Percentiles rank a stretch among this genome's conserved stretches.
These are phyloP conservation scores for Candida michaelii DNA, from an alignment of 805 yeast genomes.

Conservation along the genomic window DNA sequence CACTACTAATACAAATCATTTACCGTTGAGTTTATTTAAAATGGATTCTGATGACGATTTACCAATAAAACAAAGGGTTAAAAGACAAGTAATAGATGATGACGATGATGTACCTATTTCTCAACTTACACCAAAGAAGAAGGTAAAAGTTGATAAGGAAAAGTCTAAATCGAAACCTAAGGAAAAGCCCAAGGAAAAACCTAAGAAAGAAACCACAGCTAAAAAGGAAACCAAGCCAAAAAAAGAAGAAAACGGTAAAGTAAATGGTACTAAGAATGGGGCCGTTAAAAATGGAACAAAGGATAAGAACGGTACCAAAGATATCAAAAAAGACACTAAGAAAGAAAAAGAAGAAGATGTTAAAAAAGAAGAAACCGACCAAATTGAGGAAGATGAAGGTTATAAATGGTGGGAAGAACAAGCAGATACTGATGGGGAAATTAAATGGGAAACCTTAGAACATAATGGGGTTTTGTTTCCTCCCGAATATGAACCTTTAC, in stretches of 20 bases:
- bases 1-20: not conserved
- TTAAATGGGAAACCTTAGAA: constrained; percentile 82
- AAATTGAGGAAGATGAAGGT: constrained; percentile 42
- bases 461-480: constrained; percentile 94
- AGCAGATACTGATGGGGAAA: constrained; percentile 66
- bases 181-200: constrained; percentile 7
- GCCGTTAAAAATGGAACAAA: too few species aligned
- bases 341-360: constrained; percentile 9
- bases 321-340: not conserved
- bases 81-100: constrained; percentile 10
- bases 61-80: constrained; percentile 19
- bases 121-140: constrained; percentile 6
- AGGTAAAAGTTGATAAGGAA: constrained; percentile 1
- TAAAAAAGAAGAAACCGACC: constrained; percentile 4
- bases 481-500: constrained; percentile 86
- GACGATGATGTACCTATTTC: constrained; percentile 17
- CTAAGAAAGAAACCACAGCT: constrained; percentile 7
- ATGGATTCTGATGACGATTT: constrained; percentile 27
- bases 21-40: not conserved
- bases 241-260: not conserved
- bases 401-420: constrained; percentile 92
- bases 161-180: constrained; percentile 2
- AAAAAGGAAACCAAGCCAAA: constrained; percentile 11
- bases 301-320: too few species aligned
- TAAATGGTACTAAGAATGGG: constrained; percentile 3